Conservation (phyloP, 306 rosid species). For the Vachellia collinsii region DNA sequence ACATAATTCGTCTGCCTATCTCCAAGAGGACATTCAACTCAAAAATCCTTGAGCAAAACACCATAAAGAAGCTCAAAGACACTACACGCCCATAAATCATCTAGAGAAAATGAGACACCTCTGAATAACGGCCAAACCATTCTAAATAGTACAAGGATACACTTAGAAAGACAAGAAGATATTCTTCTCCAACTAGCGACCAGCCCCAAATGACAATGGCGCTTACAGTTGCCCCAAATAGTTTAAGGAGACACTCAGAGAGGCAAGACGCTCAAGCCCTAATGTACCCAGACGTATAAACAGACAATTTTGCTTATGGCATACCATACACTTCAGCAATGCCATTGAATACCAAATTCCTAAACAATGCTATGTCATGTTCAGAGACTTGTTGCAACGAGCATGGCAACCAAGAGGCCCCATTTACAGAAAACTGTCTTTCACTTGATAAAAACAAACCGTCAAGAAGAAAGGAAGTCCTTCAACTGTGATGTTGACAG, state of each 20-base stretch:
- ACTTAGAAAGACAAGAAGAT: neutral
- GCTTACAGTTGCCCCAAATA: neutral
- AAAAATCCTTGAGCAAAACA: neutral
- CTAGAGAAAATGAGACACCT: neutral
- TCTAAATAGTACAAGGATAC: neutral
- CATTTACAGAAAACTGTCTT: neutral
- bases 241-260: neutral
- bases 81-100: neutral
- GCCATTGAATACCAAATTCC: slow-evolving; percentile 2
- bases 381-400: neutral
- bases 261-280: neutral
- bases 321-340: neutral
- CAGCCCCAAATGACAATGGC: neutral
- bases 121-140: neutral
- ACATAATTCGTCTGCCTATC: neutral
- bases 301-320: neutral
- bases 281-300: neutral
- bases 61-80: neutral
- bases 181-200: neutral
- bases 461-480: neutral
- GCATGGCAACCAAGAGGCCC: neutral
- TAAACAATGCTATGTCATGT: neutral
- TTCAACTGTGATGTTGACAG: neutral
- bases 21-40: neutral
- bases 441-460: neutral